phyloP scores from a whole-genome alignment of 2,329 filamentous ascomycete genomes.

The Cercospora sp. region DNA sequence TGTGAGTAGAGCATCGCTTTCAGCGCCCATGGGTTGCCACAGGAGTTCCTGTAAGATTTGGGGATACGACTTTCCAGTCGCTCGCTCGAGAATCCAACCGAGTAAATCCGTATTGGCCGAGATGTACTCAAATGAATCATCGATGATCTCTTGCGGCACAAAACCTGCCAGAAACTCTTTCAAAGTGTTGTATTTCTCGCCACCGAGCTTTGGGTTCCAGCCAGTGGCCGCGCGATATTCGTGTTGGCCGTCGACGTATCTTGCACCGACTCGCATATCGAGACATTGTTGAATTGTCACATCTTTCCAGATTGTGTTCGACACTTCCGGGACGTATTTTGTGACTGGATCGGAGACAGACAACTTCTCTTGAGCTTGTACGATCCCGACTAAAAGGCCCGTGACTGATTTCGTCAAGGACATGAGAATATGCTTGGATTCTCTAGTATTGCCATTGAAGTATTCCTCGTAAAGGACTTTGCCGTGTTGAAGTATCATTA shows the following conservation, averaged over 20 bases:
- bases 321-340: constrained; percentile 28
- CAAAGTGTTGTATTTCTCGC: constrained; percentile 21
- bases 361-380: constrained; percentile 25
- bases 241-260: constrained; percentile 24
- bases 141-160: constrained; percentile 14
- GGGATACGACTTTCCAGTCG: constrained; percentile 24
- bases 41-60: constrained; percentile 26
- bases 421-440: constrained; percentile 32
- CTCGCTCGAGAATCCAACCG: constrained; percentile 31
- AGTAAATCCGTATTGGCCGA: constrained; percentile 32
- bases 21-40: constrained; percentile 32
- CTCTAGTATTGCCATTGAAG: constrained; percentile 23
- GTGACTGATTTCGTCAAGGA: constrained; percentile 32
- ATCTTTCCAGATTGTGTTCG: constrained; percentile 19
- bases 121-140: constrained; percentile 28
- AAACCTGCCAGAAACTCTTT: constrained; percentile 27
- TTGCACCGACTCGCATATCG: constrained; percentile 30
- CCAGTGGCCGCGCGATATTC: constrained; percentile 30
- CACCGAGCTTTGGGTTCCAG: constrained; percentile 22
- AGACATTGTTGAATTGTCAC: constrained; percentile 29
- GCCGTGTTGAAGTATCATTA: constrained; percentile 31
- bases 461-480: constrained; percentile 28
- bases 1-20: constrained; percentile 27
- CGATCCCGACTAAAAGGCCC: constrained; percentile 28
- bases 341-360: constrained; percentile 24